Percentiles rank a stretch among this genome's conserved stretches.
phyloP scores from a whole-genome alignment of 2,329 filamentous ascomycete species.

The Exophiala dermatitidis region DNA sequence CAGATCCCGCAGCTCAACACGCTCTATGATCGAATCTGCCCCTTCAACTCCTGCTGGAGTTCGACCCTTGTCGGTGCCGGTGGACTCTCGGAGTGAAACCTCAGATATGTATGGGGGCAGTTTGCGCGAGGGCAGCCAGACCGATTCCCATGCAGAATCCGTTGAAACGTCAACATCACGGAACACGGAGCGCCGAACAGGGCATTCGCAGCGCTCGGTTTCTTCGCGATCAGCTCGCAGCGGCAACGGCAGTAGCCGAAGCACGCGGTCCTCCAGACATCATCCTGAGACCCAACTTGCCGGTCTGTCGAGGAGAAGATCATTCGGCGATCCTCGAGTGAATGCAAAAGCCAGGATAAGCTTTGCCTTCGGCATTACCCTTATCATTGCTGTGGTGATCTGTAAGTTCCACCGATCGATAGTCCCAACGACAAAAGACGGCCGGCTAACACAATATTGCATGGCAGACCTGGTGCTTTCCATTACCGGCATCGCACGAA shows the following conservation, averaged over 20 bases:
- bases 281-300: neutral
- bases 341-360: conserved; percentile 42
- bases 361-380: conserved; percentile 58
- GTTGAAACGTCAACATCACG: neutral
- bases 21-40: conserved; percentile 26
- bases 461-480: conserved; percentile 63
- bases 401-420: conserved; percentile 50
- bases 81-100: conserved; percentile 5
- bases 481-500: conserved; percentile 56
- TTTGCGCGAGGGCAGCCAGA: neutral
- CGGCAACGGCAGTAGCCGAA: conserved; percentile 5
- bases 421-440: conserved; percentile 2
- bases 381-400: conserved; percentile 53
- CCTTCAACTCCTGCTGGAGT: conserved; percentile 11
- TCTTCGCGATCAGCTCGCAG: conserved; percentile 4
- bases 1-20: conserved; percentile 26
- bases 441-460: neutral
- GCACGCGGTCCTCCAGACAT: conserved; percentile 6
- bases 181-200: conserved; percentile 3
- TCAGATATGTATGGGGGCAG: conserved; percentile 17
- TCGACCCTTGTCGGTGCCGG: conserved; percentile 10
- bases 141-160: neutral
- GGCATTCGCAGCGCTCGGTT: neutral
- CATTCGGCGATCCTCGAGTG: conserved; percentile 35
- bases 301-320: conserved; percentile 41